Base-by-base conservation (phyloP, 345 rosid genomes). In the Syzygium aromaticum region DNA sequence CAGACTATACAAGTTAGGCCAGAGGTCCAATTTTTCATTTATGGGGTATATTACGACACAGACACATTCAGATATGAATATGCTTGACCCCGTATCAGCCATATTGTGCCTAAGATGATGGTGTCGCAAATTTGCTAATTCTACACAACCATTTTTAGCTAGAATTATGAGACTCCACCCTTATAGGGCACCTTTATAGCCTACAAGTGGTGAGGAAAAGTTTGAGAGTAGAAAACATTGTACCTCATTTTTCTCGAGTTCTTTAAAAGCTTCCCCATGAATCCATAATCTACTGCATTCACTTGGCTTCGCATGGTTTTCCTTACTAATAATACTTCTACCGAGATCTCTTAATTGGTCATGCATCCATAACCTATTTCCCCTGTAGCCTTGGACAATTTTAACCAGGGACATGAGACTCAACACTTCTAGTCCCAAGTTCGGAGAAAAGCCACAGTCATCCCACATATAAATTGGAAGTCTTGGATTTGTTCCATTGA, bases 381-480 rank as follows among this genome's bases (percentile, higher is more conserved):
- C 8, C 8, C 51, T 33, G 15, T 84, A 33, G 61, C 33, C 40
- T 16, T 5, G 25, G 46, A 67, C 13, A 67, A 84, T 61, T 28
- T 84, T 87, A 15, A 87, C 84, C 16, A 84, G 52, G 16, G 80
- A 84, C 27, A 17, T 64, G 82, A 73, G 61, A 63, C 64, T 19
- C 40, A 87, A 51, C 6, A 82, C 63, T 49, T 59, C 56, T 13
- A 87, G 15, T 21, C 25, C 54, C 25, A 28, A 22, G 33, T 15
- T 16, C 4, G 86, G 67, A n/a, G 64, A 63, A 40, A 87, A 87
- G 27, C 85, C 85, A 33, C 63, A 61, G 17, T 86, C 88, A 43
- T 84, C 52, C 88, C 88, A 87, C 86, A 87, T 84, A 38, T 87
- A 87, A 13, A 43, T 33, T 67, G 80, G 80, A n/a, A 23, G 84